Percentiles rank a stretch among this genome's conserved stretches.
These are phyloP conservation scores for Sicyos baderoa DNA, from an alignment of 306 rosid species.

Conservation along the genomic window DNA sequence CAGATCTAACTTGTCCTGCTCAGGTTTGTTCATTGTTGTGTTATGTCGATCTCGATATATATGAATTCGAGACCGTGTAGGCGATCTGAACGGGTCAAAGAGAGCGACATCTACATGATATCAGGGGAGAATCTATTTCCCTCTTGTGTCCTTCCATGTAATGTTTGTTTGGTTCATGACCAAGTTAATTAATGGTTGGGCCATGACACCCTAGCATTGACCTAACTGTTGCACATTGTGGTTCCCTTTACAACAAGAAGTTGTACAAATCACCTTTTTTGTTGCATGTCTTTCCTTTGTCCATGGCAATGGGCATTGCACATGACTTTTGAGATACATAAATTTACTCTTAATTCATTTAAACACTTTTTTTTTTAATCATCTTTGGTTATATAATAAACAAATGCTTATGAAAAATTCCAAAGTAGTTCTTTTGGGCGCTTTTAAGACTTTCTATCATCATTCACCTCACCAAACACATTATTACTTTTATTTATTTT, in stretches of 20 bases:
- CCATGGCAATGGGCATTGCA: not conserved
- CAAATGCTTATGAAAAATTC: too few species aligned
- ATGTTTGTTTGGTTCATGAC: conserved; percentile 19
- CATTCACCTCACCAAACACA: too few species aligned
- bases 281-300: not conserved
- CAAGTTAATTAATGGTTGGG: conserved; percentile 16
- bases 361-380: too few species aligned
- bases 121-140: too few species aligned
- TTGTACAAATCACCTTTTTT: not conserved
- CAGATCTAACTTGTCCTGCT: not conserved
- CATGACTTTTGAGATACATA: too few species aligned
- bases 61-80: not conserved
- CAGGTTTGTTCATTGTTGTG: not conserved
- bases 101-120: too few species aligned
- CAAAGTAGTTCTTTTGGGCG: too few species aligned
- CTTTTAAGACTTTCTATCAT: too few species aligned
- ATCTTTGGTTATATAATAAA: too few species aligned
- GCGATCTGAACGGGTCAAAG: not conserved
- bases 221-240: conserved; percentile 10
- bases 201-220: conserved; percentile 18
- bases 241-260: conserved; percentile 8
- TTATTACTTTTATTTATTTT: too few species aligned
- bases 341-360: too few species aligned
- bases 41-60: not conserved
- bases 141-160: not conserved